A percentile compares a stretch with the other conserved stretches of the same genome.
phyloP scores from a whole-genome alignment of 805 yeast species.

The Saccharomycopsis babjevae region DNA sequence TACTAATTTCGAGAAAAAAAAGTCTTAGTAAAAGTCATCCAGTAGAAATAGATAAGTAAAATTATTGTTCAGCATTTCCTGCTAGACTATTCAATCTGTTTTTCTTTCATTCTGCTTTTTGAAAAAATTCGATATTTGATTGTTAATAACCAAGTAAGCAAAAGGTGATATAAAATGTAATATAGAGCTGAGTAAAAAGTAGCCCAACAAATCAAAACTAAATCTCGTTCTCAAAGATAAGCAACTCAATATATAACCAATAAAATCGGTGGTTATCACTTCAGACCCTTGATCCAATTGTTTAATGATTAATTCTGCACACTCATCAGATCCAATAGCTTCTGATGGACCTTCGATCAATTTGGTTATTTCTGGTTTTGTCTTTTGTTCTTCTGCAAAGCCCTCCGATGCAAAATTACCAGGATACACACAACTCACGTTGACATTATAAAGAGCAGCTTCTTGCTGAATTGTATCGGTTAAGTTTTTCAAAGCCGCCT shows the following conservation, averaged over 20 bases:
- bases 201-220: constrained; percentile 46
- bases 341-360: constrained; percentile 76
- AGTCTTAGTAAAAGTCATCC: no score
- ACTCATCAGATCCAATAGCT: constrained; percentile 56
- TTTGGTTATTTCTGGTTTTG: constrained; percentile 79
- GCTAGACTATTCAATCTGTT: neutral
- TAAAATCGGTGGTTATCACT: constrained; percentile 68
- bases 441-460: constrained; percentile 50
- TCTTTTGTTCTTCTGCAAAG: constrained; percentile 61
- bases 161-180: constrained; percentile 53
- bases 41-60: neutral
- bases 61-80: neutral
- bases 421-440: constrained; percentile 70
- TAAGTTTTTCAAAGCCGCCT: constrained; percentile 70
- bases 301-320: constrained; percentile 50
- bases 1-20: neutral
- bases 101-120: constrained; percentile 22
- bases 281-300: constrained; percentile 56
- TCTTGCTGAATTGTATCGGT: constrained; percentile 80
- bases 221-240: constrained; percentile 64
- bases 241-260: constrained; percentile 73
- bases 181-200: constrained; percentile 36
- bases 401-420: constrained; percentile 93
- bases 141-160: constrained; percentile 36
- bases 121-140: constrained; percentile 44